Evolutionary conservation across 805 yeast species (phyloP).

Genomic region (Millerago galiae): DNA sequence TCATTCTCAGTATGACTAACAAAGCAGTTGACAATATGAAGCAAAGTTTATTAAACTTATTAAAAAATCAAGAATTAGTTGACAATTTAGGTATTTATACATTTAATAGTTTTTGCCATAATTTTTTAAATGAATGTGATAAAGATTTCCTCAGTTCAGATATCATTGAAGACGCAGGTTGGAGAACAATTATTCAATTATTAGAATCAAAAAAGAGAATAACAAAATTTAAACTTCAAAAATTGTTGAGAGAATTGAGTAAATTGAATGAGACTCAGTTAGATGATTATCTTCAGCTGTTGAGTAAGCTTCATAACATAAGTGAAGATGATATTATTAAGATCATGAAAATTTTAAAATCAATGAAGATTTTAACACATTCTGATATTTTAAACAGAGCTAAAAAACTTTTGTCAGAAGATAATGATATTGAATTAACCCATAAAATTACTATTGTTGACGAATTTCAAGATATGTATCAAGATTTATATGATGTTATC

Average conservation of each 20-base stretch:
- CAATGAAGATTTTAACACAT: constrained; percentile 15
- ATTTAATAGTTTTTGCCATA: constrained; percentile 57
- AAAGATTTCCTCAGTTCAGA: constrained; percentile 21
- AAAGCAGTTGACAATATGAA: constrained; percentile 50
- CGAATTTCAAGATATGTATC: constrained; percentile 69
- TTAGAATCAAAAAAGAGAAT: constrained; percentile 15
- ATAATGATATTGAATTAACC: constrained; percentile 13
- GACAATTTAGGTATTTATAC: constrained; percentile 38
- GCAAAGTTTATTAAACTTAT: constrained; percentile 22
- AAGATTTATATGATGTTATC: constrained; percentile 40
- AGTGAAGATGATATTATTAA: neutral
- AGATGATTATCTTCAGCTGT: neutral
- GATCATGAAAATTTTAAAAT: constrained; percentile 8
- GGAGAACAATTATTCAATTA: constrained; percentile 38
- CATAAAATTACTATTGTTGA: constrained; percentile 50
- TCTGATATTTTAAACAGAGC: constrained; percentile 22
- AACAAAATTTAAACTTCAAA: constrained; percentile 9
- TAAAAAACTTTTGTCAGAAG: constrained; percentile 27
- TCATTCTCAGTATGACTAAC: constrained; percentile 64
- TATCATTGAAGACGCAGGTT: constrained; percentile 49
- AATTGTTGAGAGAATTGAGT: neutral
- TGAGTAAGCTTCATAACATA: neutral
- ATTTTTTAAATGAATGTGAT: constrained; percentile 35
- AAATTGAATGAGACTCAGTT: neutral
- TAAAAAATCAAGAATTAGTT: constrained; percentile 33